Evolutionary conservation across 208 protist species (phyloP).

Genomic region (Endotrypanum monterogeii): DNA sequence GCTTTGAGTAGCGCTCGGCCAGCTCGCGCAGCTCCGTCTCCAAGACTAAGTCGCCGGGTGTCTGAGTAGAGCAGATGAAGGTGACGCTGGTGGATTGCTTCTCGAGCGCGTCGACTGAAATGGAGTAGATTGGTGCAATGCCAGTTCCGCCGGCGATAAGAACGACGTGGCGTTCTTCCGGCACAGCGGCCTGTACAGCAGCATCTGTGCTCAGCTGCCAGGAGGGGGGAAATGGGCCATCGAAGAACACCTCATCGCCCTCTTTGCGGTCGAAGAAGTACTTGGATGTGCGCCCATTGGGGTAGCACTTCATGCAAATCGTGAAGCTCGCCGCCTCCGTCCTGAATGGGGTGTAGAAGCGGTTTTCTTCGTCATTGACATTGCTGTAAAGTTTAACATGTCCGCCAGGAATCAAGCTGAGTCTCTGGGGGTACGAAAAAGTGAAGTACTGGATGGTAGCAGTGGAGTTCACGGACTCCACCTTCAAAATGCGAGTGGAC

Average conservation of each 20-base stretch:
- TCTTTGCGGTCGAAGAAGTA: slow-evolving; percentile 43
- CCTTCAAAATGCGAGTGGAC: slow-evolving; percentile 35
- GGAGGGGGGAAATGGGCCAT: slow-evolving; percentile 48
- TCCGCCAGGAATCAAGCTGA: slow-evolving; percentile 51
- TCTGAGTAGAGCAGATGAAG: slow-evolving; percentile 50
- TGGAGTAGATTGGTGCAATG: slow-evolving; percentile 61
- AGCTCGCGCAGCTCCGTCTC: slow-evolving; percentile 46
- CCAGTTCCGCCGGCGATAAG: slow-evolving; percentile 73
- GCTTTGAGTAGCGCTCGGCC: slow-evolving; percentile 10
- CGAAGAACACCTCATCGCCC: slow-evolving; percentile 53
- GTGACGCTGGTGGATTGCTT: slow-evolving; percentile 48
- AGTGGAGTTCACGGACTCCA: slow-evolving; percentile 21
- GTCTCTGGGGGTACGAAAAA: slow-evolving; percentile 38
- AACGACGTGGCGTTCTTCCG: slow-evolving; percentile 44
- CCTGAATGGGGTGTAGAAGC: slow-evolving; percentile 60
- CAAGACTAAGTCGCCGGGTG: slow-evolving; percentile 41
- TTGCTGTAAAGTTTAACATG: slow-evolving; percentile 57
- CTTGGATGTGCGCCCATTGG: slow-evolving; percentile 39
- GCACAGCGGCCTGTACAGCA: slow-evolving; percentile 19
- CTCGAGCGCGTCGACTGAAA: slow-evolving; percentile 43
- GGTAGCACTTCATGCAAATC: slow-evolving; percentile 57
- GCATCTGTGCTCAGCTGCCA: slow-evolving; percentile 52
- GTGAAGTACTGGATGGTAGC: slow-evolving; percentile 40
- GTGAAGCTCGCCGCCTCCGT: slow-evolving; percentile 52
- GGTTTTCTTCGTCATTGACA: slow-evolving; percentile 19